Conservation (phyloP, 345 rosid genomes). For the Gossypium sturtianum region DNA sequence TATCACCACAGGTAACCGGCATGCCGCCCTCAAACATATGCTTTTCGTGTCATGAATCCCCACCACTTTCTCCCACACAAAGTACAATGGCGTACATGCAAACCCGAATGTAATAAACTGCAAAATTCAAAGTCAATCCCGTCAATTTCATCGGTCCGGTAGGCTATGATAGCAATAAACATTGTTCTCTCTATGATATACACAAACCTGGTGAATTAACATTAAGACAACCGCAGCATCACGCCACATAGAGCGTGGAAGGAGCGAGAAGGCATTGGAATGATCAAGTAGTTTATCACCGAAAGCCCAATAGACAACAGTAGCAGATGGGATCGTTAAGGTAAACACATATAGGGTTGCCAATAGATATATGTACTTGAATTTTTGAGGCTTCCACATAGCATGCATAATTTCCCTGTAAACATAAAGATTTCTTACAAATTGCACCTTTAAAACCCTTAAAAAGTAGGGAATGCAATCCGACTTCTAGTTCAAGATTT, state of each 20-base stretch:
- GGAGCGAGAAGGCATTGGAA: conserved; percentile 73
- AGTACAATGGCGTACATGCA: conserved; percentile 75
- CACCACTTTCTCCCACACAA: conserved; percentile 84
- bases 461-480: too few relatives aligned
- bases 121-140: not conserved
- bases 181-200: not conserved
- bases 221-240: conserved; percentile 67
- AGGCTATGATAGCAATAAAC: not conserved
- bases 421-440: not conserved
- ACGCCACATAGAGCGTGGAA: conserved; percentile 56
- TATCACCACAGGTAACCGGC: conserved; percentile 30
- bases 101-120: conserved; percentile 90
- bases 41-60: conserved; percentile 83
- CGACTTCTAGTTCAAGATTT: too few relatives aligned
- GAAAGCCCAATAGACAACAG: conserved; percentile 73
- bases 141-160: not conserved
- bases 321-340: conserved; percentile 72
- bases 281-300: conserved; percentile 75
- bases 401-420: conserved; percentile 84
- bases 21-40: conserved; percentile 4
- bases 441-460: too few relatives aligned
- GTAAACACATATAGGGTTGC: conserved; percentile 80
- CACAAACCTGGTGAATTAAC: conserved; percentile 80
- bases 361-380: conserved; percentile 71
- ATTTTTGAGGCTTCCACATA: conserved; percentile 81